Evolutionary conservation across 192 early-diverging fungal genomes (phyloP).

Genomic region (Coemansia reversa): DNA sequence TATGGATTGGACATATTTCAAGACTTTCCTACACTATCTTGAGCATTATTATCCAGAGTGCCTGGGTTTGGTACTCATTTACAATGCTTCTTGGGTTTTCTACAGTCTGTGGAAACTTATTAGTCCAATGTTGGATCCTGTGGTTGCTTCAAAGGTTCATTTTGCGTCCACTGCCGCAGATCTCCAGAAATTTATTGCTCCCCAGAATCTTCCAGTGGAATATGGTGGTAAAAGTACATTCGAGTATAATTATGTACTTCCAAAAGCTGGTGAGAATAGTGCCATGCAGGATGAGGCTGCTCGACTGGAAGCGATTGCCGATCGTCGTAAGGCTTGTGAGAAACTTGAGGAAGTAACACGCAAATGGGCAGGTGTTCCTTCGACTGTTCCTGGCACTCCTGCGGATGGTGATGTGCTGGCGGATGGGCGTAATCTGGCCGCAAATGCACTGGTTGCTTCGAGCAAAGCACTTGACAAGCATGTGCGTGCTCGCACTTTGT

Average conservation of each 20-base stretch:
- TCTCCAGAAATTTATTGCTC: conserved; percentile 62
- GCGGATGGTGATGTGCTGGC: conserved; percentile 15
- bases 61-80: conserved; percentile 76
- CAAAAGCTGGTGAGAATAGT: conserved; percentile 52
- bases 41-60: conserved; percentile 91
- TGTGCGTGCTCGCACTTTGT: conserved; percentile 52
- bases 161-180: conserved; percentile 69
- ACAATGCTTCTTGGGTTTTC: conserved; percentile 90
- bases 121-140: conserved; percentile 81
- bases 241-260: conserved; percentile 57
- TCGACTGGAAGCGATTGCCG: conserved; percentile 32
- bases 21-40: conserved; percentile 75
- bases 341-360: conserved; percentile 53
- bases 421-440: conserved; percentile 38
- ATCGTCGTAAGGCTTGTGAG: conserved; percentile 32
- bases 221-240: conserved; percentile 63
- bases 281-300: conserved; percentile 51
- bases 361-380: conserved; percentile 44
- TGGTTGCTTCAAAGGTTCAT: conserved; percentile 81
- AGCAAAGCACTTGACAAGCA: conserved; percentile 53
- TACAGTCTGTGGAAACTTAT: conserved; percentile 81
- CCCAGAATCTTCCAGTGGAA: conserved; percentile 57
- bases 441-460: conserved; percentile 50
- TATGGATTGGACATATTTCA: conserved; percentile 77
- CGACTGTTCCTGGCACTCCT: conserved; percentile 8